A percentile compares a stretch with the other conserved stretches of the same genome.
Evolutionary conservation across 1,284 basidiomycete genomes (phyloP).

Genomic region (Apiotrichum montevideense): DNA sequence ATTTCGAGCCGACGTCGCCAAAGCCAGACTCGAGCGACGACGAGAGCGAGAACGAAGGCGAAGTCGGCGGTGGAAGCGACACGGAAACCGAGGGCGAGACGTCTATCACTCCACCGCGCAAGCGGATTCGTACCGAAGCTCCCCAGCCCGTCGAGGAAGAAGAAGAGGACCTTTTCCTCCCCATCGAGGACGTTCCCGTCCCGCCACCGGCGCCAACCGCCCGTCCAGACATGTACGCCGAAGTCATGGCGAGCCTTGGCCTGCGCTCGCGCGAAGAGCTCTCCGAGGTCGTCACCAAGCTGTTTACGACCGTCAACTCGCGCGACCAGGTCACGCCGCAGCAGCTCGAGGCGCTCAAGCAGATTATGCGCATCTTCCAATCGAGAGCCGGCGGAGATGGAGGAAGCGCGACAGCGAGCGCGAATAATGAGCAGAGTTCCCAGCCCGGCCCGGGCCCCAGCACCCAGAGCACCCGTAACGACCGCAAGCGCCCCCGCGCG

Average conservation of each 20-base stretch:
- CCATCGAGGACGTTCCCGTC: conserved; percentile 35
- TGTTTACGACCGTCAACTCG: conserved; percentile 10
- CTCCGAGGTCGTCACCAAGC: conserved; percentile 7
- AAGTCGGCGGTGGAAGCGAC: background rate
- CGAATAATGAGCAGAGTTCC: background rate
- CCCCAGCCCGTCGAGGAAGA: conserved; percentile 49
- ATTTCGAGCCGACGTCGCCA: conserved; percentile 18
- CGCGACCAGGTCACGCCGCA: conserved; percentile 9
- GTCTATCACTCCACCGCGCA: background rate
- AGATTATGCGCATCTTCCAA: conserved; percentile 12
- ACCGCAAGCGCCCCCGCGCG: too few species aligned
- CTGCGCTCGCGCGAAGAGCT: conserved; percentile 12
- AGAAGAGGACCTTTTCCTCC: conserved; percentile 35
- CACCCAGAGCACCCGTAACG: too few species aligned
- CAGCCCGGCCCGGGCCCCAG: too few species aligned
- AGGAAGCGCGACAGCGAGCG: background rate
- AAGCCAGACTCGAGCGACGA: conserved; percentile 10
- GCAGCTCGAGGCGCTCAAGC: conserved; percentile 16
- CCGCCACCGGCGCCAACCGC: background rate
- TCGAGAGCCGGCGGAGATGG: background rate
- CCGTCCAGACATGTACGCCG: conserved; percentile 17
- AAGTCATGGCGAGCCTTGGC: conserved; percentile 15
- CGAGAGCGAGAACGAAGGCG: conserved; percentile 7
- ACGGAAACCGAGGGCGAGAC: conserved; percentile 3
- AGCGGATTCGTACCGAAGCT: background rate